Percentiles rank a stretch among this genome's conserved stretches.
These are phyloP conservation scores for Naganishia kalamii DNA, from an alignment of 768 basidiomycete species.

Conservation along the genomic window DNA sequence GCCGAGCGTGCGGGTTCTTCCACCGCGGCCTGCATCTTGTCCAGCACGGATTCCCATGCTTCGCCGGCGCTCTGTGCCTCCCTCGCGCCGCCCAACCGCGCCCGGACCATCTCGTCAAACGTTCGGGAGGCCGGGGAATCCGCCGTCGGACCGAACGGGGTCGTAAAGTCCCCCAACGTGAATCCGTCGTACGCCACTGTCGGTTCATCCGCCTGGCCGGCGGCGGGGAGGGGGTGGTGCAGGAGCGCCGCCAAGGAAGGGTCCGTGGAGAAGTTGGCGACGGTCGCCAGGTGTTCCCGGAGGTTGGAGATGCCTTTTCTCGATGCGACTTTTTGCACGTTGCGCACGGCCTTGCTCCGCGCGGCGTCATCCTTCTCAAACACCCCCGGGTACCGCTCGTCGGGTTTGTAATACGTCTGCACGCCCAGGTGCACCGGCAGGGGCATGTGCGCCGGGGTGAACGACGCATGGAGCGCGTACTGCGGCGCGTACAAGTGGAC, in stretches of 20 bases:
- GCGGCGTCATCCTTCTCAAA: background rate
- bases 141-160: conserved; percentile 1
- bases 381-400: background rate
- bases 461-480: conserved; percentile 30
- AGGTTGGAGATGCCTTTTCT: conserved; percentile 8
- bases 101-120: conserved; percentile 11
- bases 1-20: background rate
- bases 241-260: background rate
- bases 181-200: too few relatives aligned
- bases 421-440: conserved; percentile 24
- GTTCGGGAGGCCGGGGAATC: background rate
- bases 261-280: background rate
- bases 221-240: background rate
- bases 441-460: conserved; percentile 33
- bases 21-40: background rate
- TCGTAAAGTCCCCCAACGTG: background rate
- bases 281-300: conserved; percentile 7
- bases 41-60: conserved; percentile 9
- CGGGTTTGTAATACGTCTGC: conserved; percentile 11
- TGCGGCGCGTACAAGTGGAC: conserved; percentile 31
- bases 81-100: background rate
- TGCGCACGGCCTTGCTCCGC: background rate
- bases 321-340: too few relatives aligned
- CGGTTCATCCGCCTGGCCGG: background rate
- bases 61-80: background rate